Evolutionary conservation across 2,329 filamentous ascomycete genomes (phyloP).

Genomic region (Phaeosphaeriaceae sp.): DNA sequence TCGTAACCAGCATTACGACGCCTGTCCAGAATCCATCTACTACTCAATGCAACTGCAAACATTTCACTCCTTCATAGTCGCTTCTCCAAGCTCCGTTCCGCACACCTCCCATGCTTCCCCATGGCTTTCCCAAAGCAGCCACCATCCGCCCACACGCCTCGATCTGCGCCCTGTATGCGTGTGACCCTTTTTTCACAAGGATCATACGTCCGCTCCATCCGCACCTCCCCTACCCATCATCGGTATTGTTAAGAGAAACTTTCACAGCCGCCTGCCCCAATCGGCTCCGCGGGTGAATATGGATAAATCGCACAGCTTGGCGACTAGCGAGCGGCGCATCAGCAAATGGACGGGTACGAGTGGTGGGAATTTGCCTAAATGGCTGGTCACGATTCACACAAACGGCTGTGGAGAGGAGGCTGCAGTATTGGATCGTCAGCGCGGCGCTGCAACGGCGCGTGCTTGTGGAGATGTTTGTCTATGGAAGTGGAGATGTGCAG

Average conservation of each 20-base stretch:
- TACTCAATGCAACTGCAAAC: background rate
- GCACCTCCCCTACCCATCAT: background rate
- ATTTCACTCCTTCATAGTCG: background rate
- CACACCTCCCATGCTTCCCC: background rate
- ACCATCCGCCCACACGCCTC: background rate
- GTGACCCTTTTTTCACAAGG: background rate
- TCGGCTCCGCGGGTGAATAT: conserved; percentile 39
- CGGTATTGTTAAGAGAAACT: background rate
- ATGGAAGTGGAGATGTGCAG: background rate
- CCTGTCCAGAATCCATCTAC: too few species aligned
- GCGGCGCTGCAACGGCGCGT: background rate
- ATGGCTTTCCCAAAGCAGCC: background rate
- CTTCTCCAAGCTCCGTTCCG: background rate
- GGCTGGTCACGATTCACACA: background rate
- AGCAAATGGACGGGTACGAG: background rate
- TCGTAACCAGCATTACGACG: background rate
- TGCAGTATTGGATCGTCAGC: background rate
- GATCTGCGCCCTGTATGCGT: background rate
- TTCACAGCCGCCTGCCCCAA: background rate
- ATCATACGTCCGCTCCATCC: background rate
- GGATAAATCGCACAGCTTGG: conserved; percentile 31
- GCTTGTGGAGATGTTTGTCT: background rate
- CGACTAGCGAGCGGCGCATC: background rate
- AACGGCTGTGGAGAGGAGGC: background rate
- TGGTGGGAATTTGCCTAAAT: conserved; percentile 29